Base-by-base conservation (phyloP, 441 rosid genomes). In the Bruguiera hainesii region DNA sequence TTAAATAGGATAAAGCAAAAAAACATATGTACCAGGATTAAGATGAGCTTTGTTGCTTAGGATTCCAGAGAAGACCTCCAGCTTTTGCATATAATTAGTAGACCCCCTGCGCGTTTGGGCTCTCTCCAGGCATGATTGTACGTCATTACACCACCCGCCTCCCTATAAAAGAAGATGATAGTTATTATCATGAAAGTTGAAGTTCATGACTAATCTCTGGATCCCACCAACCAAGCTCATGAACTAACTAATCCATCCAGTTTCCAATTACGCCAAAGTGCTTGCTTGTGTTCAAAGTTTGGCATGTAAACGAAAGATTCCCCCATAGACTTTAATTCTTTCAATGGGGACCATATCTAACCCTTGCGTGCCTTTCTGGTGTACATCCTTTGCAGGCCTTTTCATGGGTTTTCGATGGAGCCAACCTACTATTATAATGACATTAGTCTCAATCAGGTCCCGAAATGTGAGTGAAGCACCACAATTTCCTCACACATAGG, bases 141-240 rank as follows among this genome's bases (percentile, higher is more conserved):
- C 66, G 75, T 91, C 95, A 78, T 91, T 89, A 63, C 98, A 94
- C 98, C 97, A 94, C 68, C 96, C 97, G 70, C 98, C 98, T 77
- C 98, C 97, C 98, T 93, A 31, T 23, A 61, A 19, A n/a, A 55
- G 18, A 52, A 48, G 6, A 60, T 21, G 7, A 59, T 16, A 4
- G 52, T 33, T 6, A 25, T 49, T 15, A 58, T 50, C 2, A 1
- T 21, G 57, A 21, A 9, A 53, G 21, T 6, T 53, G 10, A 53
- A 53, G 26, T 53, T 21, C 15, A 9, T 9, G 9, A 7, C 1
- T 3, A 3, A 1, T 11, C 1, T 3, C 15, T 23, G 26, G 28
- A 3, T 53, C 16, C 26, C 29, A 10, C 29, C 3, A 53, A n/a
- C 57, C 28, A 6, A 20, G 21, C 6, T 20, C 21, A 52, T 23